phyloP scores from a whole-genome alignment of 768 basidiomycete genomes.

The Calocera cornea region DNA sequence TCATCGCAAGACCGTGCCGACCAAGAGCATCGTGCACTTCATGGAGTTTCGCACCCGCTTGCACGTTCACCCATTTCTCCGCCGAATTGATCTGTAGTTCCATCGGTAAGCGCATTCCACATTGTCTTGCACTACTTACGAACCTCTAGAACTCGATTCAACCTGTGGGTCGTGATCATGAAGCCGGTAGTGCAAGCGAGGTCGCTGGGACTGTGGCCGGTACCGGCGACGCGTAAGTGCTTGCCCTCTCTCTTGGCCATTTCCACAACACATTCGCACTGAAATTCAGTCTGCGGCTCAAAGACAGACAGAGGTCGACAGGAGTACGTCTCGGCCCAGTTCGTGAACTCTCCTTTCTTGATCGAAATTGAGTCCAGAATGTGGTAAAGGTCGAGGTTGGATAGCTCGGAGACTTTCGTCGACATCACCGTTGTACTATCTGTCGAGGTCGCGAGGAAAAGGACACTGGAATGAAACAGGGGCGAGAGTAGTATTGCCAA shows the following conservation, averaged over 20 bases:
- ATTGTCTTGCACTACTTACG: too few species aligned
- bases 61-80: conserved; percentile 50
- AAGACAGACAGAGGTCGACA: conserved; percentile 61
- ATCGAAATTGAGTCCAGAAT: background rate
- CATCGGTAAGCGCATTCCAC: too few species aligned
- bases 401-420: background rate
- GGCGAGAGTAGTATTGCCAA: too few species aligned
- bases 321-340: conserved; percentile 75
- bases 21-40: conserved; percentile 57
- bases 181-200: conserved; percentile 79
- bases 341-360: conserved; percentile 37
- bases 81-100: conserved; percentile 58
- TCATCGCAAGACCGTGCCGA: conserved; percentile 63
- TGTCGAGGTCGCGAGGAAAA: too few species aligned
- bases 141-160: conserved; percentile 67
- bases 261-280: conserved; percentile 66
- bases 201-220: conserved; percentile 89
- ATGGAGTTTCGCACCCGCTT: conserved; percentile 68
- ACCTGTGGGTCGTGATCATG: conserved; percentile 65
- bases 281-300: conserved; percentile 50
- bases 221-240: conserved; percentile 66
- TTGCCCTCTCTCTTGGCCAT: conserved; percentile 60
- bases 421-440: background rate
- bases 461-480: too few species aligned
- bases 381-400: background rate